Evolutionary conservation across 164 flowering plant genomes (phyloP).

Genomic region (Stephania cephalantha): DNA sequence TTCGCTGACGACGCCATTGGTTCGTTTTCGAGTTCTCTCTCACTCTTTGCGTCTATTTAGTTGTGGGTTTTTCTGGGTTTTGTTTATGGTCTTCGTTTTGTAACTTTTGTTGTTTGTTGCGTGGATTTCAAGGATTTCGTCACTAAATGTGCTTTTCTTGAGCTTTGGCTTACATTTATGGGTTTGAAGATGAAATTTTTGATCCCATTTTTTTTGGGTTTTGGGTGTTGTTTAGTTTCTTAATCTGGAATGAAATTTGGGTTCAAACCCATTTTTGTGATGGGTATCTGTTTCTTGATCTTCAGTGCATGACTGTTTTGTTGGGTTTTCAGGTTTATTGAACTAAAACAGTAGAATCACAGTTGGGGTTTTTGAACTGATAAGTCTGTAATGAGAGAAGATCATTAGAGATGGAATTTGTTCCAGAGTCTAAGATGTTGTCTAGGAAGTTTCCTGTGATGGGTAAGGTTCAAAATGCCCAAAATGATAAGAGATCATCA

Average conservation of each 20-base stretch:
- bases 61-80: not conserved
- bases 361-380: not conserved
- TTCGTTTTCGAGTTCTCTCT: too few relatives aligned
- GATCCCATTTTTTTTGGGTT: not conserved
- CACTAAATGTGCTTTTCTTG: conserved; percentile 4
- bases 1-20: too few relatives aligned
- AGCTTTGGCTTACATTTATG: conserved; percentile 11
- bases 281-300: conserved; percentile 5
- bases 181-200: not conserved
- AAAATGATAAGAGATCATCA: conserved; percentile 25
- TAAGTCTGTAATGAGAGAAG: conserved; percentile 22
- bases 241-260: not conserved
- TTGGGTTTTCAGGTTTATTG: conserved; percentile 13
- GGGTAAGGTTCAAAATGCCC: conserved; percentile 14
- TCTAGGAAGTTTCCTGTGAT: conserved; percentile 24
- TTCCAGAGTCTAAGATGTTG: conserved; percentile 34
- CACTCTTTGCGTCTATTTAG: not conserved
- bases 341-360: not conserved
- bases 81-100: not conserved
- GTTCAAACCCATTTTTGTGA: too few relatives aligned
- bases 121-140: conserved; percentile 6
- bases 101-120: not conserved
- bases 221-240: not conserved
- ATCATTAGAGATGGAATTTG: conserved; percentile 43
- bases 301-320: not conserved